phyloP scores from a whole-genome alignment of 306 rosid genomes.

The Rosa persica region DNA sequence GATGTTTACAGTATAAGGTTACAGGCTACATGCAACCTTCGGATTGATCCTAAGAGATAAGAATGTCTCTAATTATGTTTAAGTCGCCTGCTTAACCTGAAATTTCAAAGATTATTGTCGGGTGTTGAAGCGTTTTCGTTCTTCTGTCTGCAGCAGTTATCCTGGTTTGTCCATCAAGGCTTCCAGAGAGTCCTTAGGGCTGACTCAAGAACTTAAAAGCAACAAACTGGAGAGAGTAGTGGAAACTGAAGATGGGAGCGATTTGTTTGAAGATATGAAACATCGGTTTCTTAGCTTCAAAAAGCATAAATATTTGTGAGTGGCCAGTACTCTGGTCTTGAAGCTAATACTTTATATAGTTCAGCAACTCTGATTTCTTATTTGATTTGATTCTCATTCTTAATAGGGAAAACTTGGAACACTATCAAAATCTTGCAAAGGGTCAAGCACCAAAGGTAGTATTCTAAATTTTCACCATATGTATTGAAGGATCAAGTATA shows the following conservation, averaged over 20 bases:
- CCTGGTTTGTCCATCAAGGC: slow-evolving; percentile 55
- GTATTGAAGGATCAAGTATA: neutral
- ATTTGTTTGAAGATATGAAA: slow-evolving; percentile 61
- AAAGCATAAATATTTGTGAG: slow-evolving; percentile 67
- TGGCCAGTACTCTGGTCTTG: slow-evolving; percentile 17
- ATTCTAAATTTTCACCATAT: neutral
- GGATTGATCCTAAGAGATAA: slow-evolving; percentile 37
- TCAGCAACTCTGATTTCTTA: slow-evolving; percentile 12
- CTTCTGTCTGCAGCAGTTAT: slow-evolving; percentile 45
- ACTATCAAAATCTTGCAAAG: slow-evolving; percentile 68
- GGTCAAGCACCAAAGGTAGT: slow-evolving; percentile 86
- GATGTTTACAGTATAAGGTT: slow-evolving; percentile 28
- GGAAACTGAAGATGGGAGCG: slow-evolving; percentile 42
- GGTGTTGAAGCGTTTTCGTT: slow-evolving; percentile 13
- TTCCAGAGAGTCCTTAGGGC: slow-evolving; percentile 52
- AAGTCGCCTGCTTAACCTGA: slow-evolving; percentile 16
- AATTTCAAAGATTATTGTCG: neutral
- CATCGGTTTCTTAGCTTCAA: slow-evolving; percentile 77
- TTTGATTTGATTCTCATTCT: slow-evolving; percentile 29
- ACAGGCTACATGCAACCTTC: slow-evolving; percentile 28
- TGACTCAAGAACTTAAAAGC: slow-evolving; percentile 48
- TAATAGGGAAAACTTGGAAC: slow-evolving; percentile 61
- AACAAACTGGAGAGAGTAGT: slow-evolving; percentile 35
- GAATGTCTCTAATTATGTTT: slow-evolving; percentile 21
- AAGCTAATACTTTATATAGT: slow-evolving; percentile 5